Conservation (phyloP, 345 rosid genomes). For the Eucalyptus pauciflora region DNA sequence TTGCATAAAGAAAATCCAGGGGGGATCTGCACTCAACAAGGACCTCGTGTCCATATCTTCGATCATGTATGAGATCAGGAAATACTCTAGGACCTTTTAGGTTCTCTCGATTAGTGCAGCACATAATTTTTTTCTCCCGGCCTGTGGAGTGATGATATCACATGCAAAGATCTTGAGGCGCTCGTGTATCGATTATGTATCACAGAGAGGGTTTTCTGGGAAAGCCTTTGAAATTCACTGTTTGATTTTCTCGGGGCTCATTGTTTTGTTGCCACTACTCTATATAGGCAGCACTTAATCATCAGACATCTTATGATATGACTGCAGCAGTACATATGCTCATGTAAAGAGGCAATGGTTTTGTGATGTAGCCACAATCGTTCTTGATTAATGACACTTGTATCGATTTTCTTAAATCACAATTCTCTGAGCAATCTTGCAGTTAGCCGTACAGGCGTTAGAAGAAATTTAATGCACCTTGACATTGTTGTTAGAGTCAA, state of each 20-base stretch:
- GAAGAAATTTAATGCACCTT: neutral
- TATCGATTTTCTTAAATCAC: neutral
- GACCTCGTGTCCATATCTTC: conserved; percentile 89
- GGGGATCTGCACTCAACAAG: conserved; percentile 80
- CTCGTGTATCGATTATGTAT: neutral
- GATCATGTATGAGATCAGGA: conserved; percentile 94
- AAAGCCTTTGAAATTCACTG: neutral
- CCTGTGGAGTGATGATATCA: neutral
- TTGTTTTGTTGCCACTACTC: neutral
- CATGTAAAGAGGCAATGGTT: neutral
- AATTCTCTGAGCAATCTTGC: neutral
- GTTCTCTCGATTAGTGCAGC: neutral
- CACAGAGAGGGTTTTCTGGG: neutral
- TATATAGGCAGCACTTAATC: neutral
- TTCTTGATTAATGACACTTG: neutral
- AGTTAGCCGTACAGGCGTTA: neutral
- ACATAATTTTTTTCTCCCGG: neutral
- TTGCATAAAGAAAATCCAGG: conserved; percentile 61
- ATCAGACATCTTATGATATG: neutral
- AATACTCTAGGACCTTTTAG: conserved; percentile 84
- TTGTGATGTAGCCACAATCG: neutral
- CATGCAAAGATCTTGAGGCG: neutral
- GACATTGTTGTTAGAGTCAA: neutral
- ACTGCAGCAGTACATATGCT: neutral
- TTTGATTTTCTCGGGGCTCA: neutral